Base-by-base conservation (phyloP, 352 stramenopile genomes). In the Phytopythium chamaehyphon region DNA sequence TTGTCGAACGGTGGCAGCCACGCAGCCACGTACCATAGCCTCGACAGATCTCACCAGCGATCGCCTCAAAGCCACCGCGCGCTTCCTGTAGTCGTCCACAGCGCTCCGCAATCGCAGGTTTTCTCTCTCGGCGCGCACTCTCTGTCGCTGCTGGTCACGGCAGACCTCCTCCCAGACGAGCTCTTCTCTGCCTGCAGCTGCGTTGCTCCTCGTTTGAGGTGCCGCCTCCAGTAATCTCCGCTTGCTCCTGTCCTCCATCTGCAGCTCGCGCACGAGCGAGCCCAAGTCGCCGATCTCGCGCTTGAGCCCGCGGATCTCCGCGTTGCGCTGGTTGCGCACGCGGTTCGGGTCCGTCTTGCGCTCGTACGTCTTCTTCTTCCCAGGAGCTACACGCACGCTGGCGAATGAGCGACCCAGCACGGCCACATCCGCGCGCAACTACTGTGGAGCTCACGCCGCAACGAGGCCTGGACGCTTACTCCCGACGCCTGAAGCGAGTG, bases 261-360 rank as follows among this genome's bases (percentile, higher is more conserved):
- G 43, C 43, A 49, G 43, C 26, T n/a, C 12, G 9, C 57, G 51
- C 18, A 80, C 48, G 1, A 64, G 55, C 6, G 61, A 28, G 28
- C 66, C 45, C 14, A 77, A 53, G 33, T 76, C 61, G 12, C 50
- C 44, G 5, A 79, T 55, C 47, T 76, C 51, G 18, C 48, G 42
- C 8, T 69, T 64, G 15, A 83, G 55, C 18, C 61, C 66, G 1
- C 52, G 18, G 23, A 77, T 64, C 59, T 80, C 69, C 22, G 51
- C 55, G 1, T 23, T 59, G 28, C 65, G 57, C 24, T 73, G 57
- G 21, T 73, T 61, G 26, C 61, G 61, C 12, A 44, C 65, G n/a
- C 50, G 54, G 44, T 71, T 73, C 22, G 65, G 59, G 38, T 73
- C 50, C 28, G 24, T 51, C 46, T 35, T 18, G 28, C 46, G 46